A percentile compares a stretch with the other conserved stretches of the same genome.
Conservation (phyloP, 2,329 filamentous ascomycete genomes). For the Fusarium floridanum region DNA sequence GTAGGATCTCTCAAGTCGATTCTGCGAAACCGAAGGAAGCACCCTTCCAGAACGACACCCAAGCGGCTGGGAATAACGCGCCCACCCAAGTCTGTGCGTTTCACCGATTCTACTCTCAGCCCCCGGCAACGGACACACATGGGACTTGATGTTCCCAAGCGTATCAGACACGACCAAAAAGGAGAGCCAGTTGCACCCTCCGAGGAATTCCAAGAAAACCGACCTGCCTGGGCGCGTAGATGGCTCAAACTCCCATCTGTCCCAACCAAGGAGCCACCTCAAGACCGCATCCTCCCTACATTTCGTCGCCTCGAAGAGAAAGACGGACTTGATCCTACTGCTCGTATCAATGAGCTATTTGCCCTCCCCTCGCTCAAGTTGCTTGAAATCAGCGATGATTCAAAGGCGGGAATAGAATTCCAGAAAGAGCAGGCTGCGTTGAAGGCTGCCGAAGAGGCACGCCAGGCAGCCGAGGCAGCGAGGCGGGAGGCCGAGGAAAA, state of each 20-base stretch:
- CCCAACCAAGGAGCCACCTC: constrained; percentile 5
- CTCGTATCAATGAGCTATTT: constrained; percentile 45
- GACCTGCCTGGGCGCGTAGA: constrained; percentile 21
- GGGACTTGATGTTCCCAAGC: constrained; percentile 44
- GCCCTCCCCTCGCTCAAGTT: constrained; percentile 43
- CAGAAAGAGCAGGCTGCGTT: constrained; percentile 42
- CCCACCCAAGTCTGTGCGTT: constrained; percentile 48
- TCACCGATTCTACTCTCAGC: constrained; percentile 45
- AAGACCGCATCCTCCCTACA: constrained; percentile 4
- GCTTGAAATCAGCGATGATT: constrained; percentile 48
- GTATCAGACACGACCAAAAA: constrained; percentile 11
- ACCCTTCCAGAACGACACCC: constrained; percentile 31
- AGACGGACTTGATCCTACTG: constrained; percentile 24
- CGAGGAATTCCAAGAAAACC: constrained; percentile 26
- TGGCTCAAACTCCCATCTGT: constrained; percentile 24
- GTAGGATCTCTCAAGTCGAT: constrained; percentile 44
- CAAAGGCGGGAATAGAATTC: constrained; percentile 41
- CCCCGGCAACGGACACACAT: constrained; percentile 45
- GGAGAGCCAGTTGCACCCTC: constrained; percentile 6
- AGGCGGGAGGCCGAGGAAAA: constrained; percentile 41
- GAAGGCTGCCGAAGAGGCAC: constrained; percentile 46
- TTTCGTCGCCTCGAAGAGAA: constrained; percentile 20
- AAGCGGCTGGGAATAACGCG: constrained; percentile 44
- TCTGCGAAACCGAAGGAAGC: constrained; percentile 44
- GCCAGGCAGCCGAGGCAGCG: constrained; percentile 44